Percentiles rank a stretch among this genome's conserved stretches.
These are phyloP conservation scores for Pseudogymnoascus sp. DNA, from an alignment of 2,329 filamentous ascomycete species.

Conservation along the genomic window DNA sequence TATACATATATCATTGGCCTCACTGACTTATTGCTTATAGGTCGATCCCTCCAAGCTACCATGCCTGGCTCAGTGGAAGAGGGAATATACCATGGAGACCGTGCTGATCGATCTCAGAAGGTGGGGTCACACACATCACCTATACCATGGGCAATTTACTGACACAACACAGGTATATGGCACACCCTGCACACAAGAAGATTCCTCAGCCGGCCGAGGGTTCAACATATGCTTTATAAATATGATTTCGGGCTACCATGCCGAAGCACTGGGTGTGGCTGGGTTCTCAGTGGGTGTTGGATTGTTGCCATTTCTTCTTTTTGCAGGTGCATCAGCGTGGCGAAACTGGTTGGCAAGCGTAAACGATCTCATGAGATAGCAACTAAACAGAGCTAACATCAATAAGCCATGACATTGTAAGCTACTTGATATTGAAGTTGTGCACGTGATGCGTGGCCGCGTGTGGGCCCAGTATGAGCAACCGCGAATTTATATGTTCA, in stretches of 20 bases:
- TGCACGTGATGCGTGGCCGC: background rate
- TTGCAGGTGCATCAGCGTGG: slow-evolving; percentile 27
- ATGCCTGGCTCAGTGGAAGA: slow-evolving; percentile 82
- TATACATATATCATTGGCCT: background rate
- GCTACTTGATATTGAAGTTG: background rate
- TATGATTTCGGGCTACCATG: background rate
- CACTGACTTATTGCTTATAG: slow-evolving; percentile 28
- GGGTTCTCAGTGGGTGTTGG: slow-evolving; percentile 6
- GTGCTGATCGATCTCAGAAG: slow-evolving; percentile 78
- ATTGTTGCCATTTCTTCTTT: slow-evolving; percentile 15
- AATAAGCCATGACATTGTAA: slow-evolving; percentile 6
- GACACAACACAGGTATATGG: slow-evolving; percentile 68
- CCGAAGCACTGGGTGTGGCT: background rate
- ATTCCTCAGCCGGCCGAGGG: slow-evolving; percentile 88
- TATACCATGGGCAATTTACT: slow-evolving; percentile 20
- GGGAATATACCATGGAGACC: slow-evolving; percentile 91
- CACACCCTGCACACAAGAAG: slow-evolving; percentile 84
- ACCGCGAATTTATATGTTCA: background rate
- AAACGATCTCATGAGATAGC: slow-evolving; percentile 8
- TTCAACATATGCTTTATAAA: slow-evolving; percentile 42
- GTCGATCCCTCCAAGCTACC: slow-evolving; percentile 78
- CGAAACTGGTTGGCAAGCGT: slow-evolving; percentile 21
- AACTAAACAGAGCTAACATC: slow-evolving; percentile 7
- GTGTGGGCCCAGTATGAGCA: background rate
- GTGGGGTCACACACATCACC: slow-evolving; percentile 33